Percentiles rank a stretch among this genome's conserved stretches.
phyloP scores from a whole-genome alignment of 768 basidiomycete genomes.

The Lentinula raphanica region DNA sequence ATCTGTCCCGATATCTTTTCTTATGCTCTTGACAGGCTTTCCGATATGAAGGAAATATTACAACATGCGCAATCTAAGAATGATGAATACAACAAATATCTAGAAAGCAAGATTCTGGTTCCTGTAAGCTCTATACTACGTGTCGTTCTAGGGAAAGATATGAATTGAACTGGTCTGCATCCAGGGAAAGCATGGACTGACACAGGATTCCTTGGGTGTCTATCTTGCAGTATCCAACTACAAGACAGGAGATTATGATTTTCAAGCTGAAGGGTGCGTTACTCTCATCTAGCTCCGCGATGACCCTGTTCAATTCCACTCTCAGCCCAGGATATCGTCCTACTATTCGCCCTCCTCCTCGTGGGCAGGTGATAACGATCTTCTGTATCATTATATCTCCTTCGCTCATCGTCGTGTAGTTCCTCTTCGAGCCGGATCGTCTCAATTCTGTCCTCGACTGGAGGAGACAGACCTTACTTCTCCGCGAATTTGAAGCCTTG shows the following conservation, averaged over 20 bases:
- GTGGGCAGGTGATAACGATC: not conserved
- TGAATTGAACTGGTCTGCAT: not conserved
- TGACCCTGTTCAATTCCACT: not conserved
- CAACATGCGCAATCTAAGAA: not conserved
- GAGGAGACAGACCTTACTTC: not conserved
- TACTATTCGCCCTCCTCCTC: not conserved
- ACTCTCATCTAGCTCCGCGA: not conserved
- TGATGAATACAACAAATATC: not conserved
- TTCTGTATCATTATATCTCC: not conserved
- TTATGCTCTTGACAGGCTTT: not conserved
- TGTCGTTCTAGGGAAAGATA: not conserved
- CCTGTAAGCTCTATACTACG: not conserved
- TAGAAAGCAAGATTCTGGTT: not conserved
- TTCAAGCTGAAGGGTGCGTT: not conserved
- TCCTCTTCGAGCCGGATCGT: constrained; percentile 6
- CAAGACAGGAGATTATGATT: not conserved
- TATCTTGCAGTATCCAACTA: not conserved
- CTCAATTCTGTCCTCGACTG: constrained; percentile 5
- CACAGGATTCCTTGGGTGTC: not conserved
- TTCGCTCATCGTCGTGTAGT: not conserved
- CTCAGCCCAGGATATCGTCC: not conserved
- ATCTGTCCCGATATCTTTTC: not conserved
- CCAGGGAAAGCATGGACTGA: not conserved
- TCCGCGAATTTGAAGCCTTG: constrained; percentile 1
- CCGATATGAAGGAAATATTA: not conserved